Base-by-base conservation (phyloP, 257 asterid species). In the Solanum raphanifolium region DNA sequence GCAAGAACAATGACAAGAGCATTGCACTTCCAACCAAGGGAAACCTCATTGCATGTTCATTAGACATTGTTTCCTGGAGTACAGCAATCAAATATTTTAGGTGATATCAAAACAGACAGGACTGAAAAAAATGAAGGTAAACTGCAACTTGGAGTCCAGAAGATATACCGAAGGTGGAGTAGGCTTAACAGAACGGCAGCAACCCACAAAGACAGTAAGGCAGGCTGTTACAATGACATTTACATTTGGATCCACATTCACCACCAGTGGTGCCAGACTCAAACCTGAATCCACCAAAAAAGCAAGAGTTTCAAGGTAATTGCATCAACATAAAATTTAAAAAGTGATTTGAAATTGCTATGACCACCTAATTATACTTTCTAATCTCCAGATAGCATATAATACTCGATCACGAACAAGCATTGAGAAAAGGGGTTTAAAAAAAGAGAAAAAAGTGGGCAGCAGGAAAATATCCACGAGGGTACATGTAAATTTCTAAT, bases 21-120 rank as follows among this genome's bases (percentile, higher is more conserved):
- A 96, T 92, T 3, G 98, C 99, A 87, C 99, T 97, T 90, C 99
- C 99, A 85, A 97, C 96, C 88, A 97, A 91, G 29, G 99, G 99
- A 83, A 96, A 97, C 58, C 99, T 94, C 99, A 96, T 96, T 55
- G 99, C 99, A 83, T 96, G 99, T 90, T 96, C 98, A 20, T 92
- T 96, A 89, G 99, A 97, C 99, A 97, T 96, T 5, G 99, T 93
- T 91, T 97, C 99, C 99, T 97, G 92, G 88, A 89, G 91, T 87
- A 62, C 74, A 20, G n/a, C 15, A 86, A 74, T 65, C 71, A 1
- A 58, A 72, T 21, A 86, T 36, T 69, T 86, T 73, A 86, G 55
- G 88, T 62, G 83, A 46, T 10, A 72, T 7, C 52, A 86, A 21
- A 35, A 72, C 46, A 43, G 81, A 46, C 23, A 68, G 2, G 76